Percentiles rank a stretch among this genome's conserved stretches.
Conservation (phyloP, 1,284 basidiomycete genomes). For the Puccinia coronata region DNA sequence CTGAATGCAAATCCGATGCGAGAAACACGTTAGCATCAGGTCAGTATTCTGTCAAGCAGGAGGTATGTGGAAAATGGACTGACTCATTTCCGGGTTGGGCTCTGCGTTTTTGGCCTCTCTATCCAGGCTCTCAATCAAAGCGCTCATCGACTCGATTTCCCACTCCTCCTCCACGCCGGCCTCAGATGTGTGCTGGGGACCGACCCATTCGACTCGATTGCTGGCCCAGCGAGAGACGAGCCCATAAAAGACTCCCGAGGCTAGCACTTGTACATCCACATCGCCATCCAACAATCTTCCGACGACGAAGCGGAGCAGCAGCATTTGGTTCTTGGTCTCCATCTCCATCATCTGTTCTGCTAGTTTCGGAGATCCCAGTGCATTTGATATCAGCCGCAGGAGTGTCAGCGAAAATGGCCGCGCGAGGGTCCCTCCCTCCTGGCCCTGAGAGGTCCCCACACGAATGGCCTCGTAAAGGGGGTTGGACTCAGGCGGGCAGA, state of each 20-base stretch:
- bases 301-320: conserved; percentile 50
- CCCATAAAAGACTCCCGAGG: conserved; percentile 54
- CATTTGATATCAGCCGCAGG: conserved; percentile 53
- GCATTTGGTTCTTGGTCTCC: conserved; percentile 39
- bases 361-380: conserved; percentile 10
- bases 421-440: conserved; percentile 13
- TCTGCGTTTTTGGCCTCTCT: conserved; percentile 52
- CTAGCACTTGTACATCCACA: conserved; percentile 51
- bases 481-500: conserved; percentile 47
- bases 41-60: neutral
- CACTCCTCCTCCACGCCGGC: conserved; percentile 39
- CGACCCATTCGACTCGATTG: conserved; percentile 25
- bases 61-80: conserved; percentile 22
- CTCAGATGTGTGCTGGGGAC: neutral
- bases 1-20: conserved; percentile 40
- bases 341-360: conserved; percentile 34
- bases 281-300: conserved; percentile 53
- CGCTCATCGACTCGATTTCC: conserved; percentile 48
- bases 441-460: conserved; percentile 20
- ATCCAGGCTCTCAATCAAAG: conserved; percentile 46
- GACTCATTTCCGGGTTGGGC: conserved; percentile 54
- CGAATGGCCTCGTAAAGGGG: conserved; percentile 28
- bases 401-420: conserved; percentile 53
- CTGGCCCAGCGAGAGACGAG: conserved; percentile 52
- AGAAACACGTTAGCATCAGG: neutral